These are phyloP conservation scores for Pestalotiopsis sp. DNA, from an alignment of 2,329 filamentous ascomycete genomes.

Conservation along the genomic window DNA sequence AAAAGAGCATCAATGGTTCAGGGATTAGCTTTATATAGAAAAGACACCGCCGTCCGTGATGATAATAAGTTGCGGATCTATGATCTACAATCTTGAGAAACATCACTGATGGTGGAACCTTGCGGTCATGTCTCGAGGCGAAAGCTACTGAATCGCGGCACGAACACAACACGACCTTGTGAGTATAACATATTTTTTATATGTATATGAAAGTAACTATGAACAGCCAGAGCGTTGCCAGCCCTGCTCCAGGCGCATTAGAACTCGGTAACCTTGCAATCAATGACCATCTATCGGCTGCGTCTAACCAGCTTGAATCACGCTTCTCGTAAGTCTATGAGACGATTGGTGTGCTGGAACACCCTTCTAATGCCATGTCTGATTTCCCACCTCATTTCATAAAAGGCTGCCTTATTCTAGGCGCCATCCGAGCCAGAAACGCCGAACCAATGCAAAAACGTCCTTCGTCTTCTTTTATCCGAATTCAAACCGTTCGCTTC, in stretches of 20 bases:
- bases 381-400: slow-evolving; percentile 1
- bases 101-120: no score
- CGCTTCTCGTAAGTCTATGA: background rate
- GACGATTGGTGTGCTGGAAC: background rate
- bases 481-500: background rate
- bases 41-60: no score
- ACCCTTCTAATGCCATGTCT: background rate
- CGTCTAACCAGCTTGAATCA: background rate
- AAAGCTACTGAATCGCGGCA: background rate
- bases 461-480: background rate
- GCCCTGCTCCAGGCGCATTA: slow-evolving; percentile 6
- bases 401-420: slow-evolving; percentile 1
- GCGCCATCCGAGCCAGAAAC: background rate
- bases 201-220: background rate
- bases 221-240: background rate
- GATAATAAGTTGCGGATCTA: no score
- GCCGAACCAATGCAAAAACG: slow-evolving; percentile 1
- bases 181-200: background rate
- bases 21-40: no score
- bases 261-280: background rate
- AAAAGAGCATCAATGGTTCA: no score
- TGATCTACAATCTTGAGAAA: no score
- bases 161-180: background rate
- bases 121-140: no score
- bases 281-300: background rate